These are phyloP conservation scores for Penicillium samsonianum DNA, from an alignment of 495 filamentous ascomycete species.

Conservation along the genomic window DNA sequence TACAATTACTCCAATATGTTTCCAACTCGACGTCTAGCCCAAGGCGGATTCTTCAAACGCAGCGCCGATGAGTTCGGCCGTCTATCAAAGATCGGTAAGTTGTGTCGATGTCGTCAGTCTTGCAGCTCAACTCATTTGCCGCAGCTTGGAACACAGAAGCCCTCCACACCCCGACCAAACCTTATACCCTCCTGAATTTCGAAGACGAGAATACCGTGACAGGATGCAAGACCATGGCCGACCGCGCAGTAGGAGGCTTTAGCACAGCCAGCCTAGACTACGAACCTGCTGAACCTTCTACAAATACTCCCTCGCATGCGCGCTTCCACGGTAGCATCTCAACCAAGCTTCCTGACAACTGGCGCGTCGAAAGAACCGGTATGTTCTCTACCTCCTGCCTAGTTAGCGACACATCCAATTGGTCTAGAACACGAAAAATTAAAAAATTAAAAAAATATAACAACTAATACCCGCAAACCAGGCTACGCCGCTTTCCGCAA, in stretches of 20 bases:
- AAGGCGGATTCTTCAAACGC: slow-evolving; percentile 59
- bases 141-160: slow-evolving; percentile 53
- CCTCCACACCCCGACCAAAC: slow-evolving; percentile 49
- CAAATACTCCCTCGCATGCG: slow-evolving; percentile 56
- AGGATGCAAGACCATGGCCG: slow-evolving; percentile 80
- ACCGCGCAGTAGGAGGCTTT: slow-evolving; percentile 82
- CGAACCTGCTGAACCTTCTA: slow-evolving; percentile 48
- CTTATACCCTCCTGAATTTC: slow-evolving; percentile 57
- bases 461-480: slow-evolving; percentile 18
- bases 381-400: slow-evolving; percentile 48
- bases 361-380: slow-evolving; percentile 60
- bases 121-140: slow-evolving; percentile 11
- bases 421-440: background rate
- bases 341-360: slow-evolving; percentile 65
- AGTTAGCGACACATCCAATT: background rate
- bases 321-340: slow-evolving; percentile 88
- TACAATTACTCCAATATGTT: slow-evolving; percentile 38
- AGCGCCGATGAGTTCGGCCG: slow-evolving; percentile 66
- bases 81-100: slow-evolving; percentile 57
- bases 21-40: slow-evolving; percentile 50
- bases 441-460: background rate
- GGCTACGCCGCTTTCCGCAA: slow-evolving; percentile 93
- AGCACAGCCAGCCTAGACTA: slow-evolving; percentile 73
- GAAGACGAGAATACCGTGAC: slow-evolving; percentile 60
- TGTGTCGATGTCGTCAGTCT: slow-evolving; percentile 1